Evolutionary conservation across 495 filamentous ascomycete species (phyloP), one percentile per base, ranked within the genome.

Genomic region (Aspergillus bertholletiae): DNA sequence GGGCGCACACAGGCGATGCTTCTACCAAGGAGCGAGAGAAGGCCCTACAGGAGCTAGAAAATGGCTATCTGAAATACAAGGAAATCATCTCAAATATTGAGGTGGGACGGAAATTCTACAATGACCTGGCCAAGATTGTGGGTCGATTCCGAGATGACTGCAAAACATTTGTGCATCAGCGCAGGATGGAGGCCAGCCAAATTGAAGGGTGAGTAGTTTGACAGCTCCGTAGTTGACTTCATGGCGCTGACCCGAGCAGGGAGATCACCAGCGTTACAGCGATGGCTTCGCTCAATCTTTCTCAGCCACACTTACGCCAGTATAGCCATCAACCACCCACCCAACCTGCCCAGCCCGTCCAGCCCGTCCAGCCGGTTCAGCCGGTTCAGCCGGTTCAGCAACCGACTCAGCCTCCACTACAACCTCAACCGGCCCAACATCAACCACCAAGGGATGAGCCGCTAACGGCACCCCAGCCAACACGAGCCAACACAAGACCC

Each of bases 21-120:
- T 87, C 85, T 3, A 88, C 84, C 20, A 81, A 81, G 45, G 89
- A 96, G 59, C 82, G 94, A 21, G 93, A 97, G 62, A 81, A 84
- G 56, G 91, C 91, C 0, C 71, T 98, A 22, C 94, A 98, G 67
- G 84, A 83, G 39, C 77, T 98, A 20, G 93, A 97, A 66, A 94
- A 91, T 51, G 94, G 90, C 8, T 96, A 95, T 65, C 80, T 89
- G 69, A 94, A 91, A 71, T 97, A 97, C 71, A 95, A 94, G 69
- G 92, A 98, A 68, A 87, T 97, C 49, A 83, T 95, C 39, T 88
- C 80, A 39, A 95, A 97, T 62, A 72, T 96, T 0, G 90, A 97
- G 51, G 88, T 87, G 0, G 94, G 90, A 1, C 73, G 93, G 39
- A 96, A 96, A 61, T 98, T 98, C 67, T 98, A 97, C 74, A 97